These are phyloP conservation scores for Rhodotorula graminis DNA, from an alignment of 768 basidiomycete species.

Conservation along the genomic window DNA sequence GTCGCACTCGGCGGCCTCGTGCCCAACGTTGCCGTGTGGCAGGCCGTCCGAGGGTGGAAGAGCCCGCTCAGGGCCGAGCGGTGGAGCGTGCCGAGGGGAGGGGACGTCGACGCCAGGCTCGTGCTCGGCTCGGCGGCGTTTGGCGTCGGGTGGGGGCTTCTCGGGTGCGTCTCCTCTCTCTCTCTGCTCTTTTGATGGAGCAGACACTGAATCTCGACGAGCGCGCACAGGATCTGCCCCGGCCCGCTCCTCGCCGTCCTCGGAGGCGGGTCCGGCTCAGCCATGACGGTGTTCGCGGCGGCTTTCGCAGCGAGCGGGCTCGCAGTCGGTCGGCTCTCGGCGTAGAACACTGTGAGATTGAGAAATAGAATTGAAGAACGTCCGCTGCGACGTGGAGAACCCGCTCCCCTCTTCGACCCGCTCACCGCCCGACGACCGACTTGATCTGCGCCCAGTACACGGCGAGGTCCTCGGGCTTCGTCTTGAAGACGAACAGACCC, in stretches of 20 bases:
- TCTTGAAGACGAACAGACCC: slow-evolving; percentile 33
- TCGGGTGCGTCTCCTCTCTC: slow-evolving; percentile 34
- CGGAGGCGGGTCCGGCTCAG: slow-evolving; percentile 7
- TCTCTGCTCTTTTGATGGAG: too few species aligned
- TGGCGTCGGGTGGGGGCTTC: slow-evolving; percentile 46
- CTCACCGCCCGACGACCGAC: slow-evolving; percentile 11
- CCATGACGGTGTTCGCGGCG: background rate
- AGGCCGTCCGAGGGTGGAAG: slow-evolving; percentile 6
- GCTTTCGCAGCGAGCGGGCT: slow-evolving; percentile 4
- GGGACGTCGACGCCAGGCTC: slow-evolving; percentile 41
- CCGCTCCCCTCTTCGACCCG: background rate
- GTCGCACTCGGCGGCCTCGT: slow-evolving; percentile 47
- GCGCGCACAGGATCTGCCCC: slow-evolving; percentile 43
- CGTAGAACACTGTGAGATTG: background rate
- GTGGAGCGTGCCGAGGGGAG: slow-evolving; percentile 36
- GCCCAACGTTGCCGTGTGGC: slow-evolving; percentile 45
- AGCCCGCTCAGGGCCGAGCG: slow-evolving; percentile 3
- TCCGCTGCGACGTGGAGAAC: too few species aligned
- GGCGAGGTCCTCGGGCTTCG: slow-evolving; percentile 31
- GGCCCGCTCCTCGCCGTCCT: slow-evolving; percentile 45
- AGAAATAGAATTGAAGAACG: background rate
- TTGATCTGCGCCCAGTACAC: slow-evolving; percentile 22
- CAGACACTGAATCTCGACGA: too few species aligned
- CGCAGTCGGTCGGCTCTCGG: background rate
- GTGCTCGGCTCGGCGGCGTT: slow-evolving; percentile 45